phyloP scores from a whole-genome alignment of 345 rosid genomes.

The Mangifera indica region DNA sequence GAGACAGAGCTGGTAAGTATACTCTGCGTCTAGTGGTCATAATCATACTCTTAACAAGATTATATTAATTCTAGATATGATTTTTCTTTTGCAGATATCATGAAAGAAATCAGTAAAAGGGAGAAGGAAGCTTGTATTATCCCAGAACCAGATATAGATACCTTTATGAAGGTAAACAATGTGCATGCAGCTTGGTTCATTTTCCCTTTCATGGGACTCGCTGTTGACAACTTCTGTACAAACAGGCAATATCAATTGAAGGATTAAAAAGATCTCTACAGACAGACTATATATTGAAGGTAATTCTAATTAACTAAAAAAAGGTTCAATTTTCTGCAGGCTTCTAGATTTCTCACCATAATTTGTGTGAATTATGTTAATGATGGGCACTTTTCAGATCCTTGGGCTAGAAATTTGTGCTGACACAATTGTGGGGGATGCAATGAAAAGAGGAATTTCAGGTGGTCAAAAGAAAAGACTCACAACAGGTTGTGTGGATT shows the following conservation, averaged over 20 bases:
- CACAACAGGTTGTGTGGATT: slow-evolving; percentile 37
- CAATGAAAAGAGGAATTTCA: slow-evolving; percentile 64
- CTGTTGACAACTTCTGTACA: background rate
- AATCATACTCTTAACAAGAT: background rate
- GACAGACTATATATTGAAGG: slow-evolving; percentile 60
- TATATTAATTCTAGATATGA: background rate
- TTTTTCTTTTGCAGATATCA: slow-evolving; percentile 22
- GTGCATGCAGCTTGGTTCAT: background rate
- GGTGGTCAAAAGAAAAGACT: slow-evolving; percentile 54
- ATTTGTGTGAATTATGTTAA: background rate
- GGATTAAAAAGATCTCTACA: slow-evolving; percentile 46
- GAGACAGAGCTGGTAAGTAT: slow-evolving; percentile 42
- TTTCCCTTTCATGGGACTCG: background rate
- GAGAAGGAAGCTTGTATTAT: slow-evolving; percentile 46
- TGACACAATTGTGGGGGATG: slow-evolving; percentile 68
- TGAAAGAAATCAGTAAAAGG: slow-evolving; percentile 42
- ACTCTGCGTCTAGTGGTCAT: background rate
- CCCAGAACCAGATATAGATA: slow-evolving; percentile 51
- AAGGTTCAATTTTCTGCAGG: no score
- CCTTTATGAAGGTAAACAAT: slow-evolving; percentile 48
- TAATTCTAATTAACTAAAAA: background rate
- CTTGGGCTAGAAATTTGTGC: slow-evolving; percentile 68
- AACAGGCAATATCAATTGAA: slow-evolving; percentile 47
- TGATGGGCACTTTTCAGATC: slow-evolving; percentile 34
- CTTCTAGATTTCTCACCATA: no score